Percentiles rank a stretch among this genome's conserved stretches.
Evolutionary conservation across 257 asterid species (phyloP).

Genomic region (Solanum sitiens): DNA sequence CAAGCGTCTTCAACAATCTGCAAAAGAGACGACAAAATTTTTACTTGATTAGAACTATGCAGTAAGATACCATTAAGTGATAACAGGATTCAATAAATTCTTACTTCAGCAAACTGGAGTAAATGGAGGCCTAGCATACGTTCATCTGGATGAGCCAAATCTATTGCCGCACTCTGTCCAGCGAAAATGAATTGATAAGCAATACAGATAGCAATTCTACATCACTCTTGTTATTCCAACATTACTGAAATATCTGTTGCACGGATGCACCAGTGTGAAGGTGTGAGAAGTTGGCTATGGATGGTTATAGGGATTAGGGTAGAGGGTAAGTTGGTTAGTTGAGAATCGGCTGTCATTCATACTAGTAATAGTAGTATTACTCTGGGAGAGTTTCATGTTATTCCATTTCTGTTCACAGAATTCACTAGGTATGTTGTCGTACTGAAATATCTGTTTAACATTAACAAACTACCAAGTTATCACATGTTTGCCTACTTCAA

Average conservation of each 20-base stretch:
- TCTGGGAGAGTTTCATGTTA: neutral
- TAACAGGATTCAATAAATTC: neutral
- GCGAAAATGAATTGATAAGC: slow-evolving; percentile 2
- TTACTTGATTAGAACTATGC: neutral
- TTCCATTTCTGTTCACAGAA: neutral
- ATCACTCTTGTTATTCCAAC: neutral
- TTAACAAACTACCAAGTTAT: neutral
- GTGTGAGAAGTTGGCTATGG: neutral
- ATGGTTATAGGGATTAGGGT: neutral
- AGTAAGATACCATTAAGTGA: neutral
- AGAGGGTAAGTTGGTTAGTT: neutral
- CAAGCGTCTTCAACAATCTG: slow-evolving; percentile 84
- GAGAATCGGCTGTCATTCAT: neutral
- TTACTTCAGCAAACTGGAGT: slow-evolving; percentile 87
- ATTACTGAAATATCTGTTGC: neutral
- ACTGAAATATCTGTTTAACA: neutral
- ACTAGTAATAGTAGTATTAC: neutral
- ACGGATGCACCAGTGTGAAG: neutral
- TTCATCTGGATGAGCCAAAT: slow-evolving; percentile 75
- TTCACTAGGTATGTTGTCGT: neutral
- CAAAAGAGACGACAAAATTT: neutral
- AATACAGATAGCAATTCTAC: neutral
- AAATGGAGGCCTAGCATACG: slow-evolving; percentile 74
- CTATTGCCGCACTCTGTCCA: slow-evolving; percentile 47
- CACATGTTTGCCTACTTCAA: neutral